phyloP scores from a whole-genome alignment of 345 rosid genomes.

The Arabis alpina region DNA sequence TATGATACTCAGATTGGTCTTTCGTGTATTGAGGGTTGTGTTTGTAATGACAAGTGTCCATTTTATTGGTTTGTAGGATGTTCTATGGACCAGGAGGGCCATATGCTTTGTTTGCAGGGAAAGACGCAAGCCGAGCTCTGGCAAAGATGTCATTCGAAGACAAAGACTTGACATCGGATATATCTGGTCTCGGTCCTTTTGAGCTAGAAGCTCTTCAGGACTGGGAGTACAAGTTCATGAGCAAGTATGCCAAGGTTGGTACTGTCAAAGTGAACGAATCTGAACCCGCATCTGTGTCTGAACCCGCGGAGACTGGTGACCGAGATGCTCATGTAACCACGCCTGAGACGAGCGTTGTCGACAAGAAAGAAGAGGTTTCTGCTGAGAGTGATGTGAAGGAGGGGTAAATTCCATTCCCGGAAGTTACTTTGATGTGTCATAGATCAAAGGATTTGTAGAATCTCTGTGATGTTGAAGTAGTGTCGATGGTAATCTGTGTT shows the following conservation, averaged over 20 bases:
- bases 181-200: constrained; percentile 91
- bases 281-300: constrained; percentile 54
- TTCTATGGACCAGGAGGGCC: constrained; percentile 99
- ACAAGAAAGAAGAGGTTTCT: constrained; percentile 26
- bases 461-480: constrained; percentile 10
- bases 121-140: constrained; percentile 97
- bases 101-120: constrained; percentile 94
- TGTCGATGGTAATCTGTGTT: constrained; percentile 25
- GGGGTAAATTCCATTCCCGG: constrained; percentile 12
- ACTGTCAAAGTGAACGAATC: constrained; percentile 54
- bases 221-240: constrained; percentile 99
- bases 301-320: constrained; percentile 48
- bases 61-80: constrained; percentile 61
- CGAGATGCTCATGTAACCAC: constrained; percentile 14
- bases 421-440: constrained; percentile 3
- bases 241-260: constrained; percentile 94
- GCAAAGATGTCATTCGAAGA: constrained; percentile 99
- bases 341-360: constrained; percentile 23
- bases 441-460: constrained; percentile 22
- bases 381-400: constrained; percentile 30
- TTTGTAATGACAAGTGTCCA: constrained; percentile 8
- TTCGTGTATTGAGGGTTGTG: not conserved
- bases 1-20: not conserved
- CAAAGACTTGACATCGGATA: constrained; percentile 86
- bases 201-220: constrained; percentile 98